Base-by-base conservation (phyloP, 2,329 filamentous ascomycete species). In the Chaetomium sp. region DNA sequence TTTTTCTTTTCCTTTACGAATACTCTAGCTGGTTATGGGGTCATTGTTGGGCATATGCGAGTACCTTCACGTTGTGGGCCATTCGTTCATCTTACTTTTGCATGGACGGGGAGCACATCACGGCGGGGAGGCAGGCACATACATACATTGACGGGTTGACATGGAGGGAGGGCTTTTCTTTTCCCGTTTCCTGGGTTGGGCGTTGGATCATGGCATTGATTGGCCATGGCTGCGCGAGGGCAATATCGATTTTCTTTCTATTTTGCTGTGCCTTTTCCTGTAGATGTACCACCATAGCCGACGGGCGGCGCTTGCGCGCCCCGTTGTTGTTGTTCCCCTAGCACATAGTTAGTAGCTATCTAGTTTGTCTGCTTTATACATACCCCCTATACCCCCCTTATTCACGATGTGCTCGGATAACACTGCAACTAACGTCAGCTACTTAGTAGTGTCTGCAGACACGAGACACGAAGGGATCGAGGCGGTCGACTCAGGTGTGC, bases 61-160 rank as follows among this genome's bases (percentile, higher is more conserved):
- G 40, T 49, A 52, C 27, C 55, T 49, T 41, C 6, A 55, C 34
- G 38, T 42, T 35, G 44, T 54, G 54, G 38, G 49, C 40, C 40
- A 49, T 49, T 27, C 19, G 19, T 27, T 27, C 19, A 27, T 27
- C 19, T 27, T 27, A 27, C 32, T 37, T 37, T 49, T 49, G 56
- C 44, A 46, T 49, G 52, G 52, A 55, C 49, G 56, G 49, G 40
- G 42, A 38, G 54, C 46, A 53, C 48, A 48, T 12, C 36, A 41
- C 19, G 49, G 35, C 46, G 40, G 37, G 43, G 48, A 40, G 47
- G 37, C 42, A 42, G 34, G 44, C 11, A 44, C 46, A 34, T 47
- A 33, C 27, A n/a, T 19, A 32, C 19, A 14, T 27, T 48, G 12
- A 10, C 35, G 43, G 9, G 43, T 27, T 27, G 19, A 27, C 19